Evolutionary conservation across 2,329 filamentous ascomycete species (phyloP).

Genomic region (Botrytis elliptica): DNA sequence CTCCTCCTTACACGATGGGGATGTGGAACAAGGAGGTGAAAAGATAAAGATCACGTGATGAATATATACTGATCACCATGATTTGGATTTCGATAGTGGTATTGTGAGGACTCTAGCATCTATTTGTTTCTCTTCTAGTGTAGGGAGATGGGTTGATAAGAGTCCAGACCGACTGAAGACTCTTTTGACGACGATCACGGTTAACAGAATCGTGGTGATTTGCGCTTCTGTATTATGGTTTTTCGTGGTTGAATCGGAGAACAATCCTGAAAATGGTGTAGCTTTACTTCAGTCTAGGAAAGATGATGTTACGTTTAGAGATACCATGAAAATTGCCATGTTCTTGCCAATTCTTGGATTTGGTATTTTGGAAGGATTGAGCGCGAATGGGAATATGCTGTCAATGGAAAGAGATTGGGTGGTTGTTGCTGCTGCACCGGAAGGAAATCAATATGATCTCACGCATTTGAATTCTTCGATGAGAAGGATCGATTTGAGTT

Average conservation of each 20-base stretch:
- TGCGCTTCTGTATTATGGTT: slow-evolving; percentile 44
- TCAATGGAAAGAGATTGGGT: slow-evolving; percentile 51
- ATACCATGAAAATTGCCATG: slow-evolving; percentile 35
- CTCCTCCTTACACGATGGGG: background rate
- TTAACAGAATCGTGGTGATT: slow-evolving; percentile 45
- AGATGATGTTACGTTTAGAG: background rate
- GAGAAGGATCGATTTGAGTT: slow-evolving; percentile 56
- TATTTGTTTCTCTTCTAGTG: slow-evolving; percentile 44
- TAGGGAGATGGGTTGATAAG: slow-evolving; percentile 46
- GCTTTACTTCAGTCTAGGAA: too few relatives aligned
- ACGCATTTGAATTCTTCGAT: slow-evolving; percentile 52
- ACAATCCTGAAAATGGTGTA: background rate
- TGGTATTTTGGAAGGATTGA: slow-evolving; percentile 45
- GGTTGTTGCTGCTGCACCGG: slow-evolving; percentile 40
- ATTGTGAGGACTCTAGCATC: slow-evolving; percentile 42
- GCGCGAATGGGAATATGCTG: slow-evolving; percentile 45
- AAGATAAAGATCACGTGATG: slow-evolving; percentile 21
- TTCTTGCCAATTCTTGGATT: slow-evolving; percentile 42
- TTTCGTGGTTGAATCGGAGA: slow-evolving; percentile 36
- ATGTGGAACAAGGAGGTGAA: background rate
- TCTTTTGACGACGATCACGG: slow-evolving; percentile 44
- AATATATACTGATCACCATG: background rate
- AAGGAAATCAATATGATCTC: slow-evolving; percentile 41
- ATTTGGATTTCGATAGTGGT: slow-evolving; percentile 32
- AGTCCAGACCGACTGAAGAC: slow-evolving; percentile 44